Conservation (phyloP, 768 basidiomycete genomes). For the Phylloporus sp. region DNA sequence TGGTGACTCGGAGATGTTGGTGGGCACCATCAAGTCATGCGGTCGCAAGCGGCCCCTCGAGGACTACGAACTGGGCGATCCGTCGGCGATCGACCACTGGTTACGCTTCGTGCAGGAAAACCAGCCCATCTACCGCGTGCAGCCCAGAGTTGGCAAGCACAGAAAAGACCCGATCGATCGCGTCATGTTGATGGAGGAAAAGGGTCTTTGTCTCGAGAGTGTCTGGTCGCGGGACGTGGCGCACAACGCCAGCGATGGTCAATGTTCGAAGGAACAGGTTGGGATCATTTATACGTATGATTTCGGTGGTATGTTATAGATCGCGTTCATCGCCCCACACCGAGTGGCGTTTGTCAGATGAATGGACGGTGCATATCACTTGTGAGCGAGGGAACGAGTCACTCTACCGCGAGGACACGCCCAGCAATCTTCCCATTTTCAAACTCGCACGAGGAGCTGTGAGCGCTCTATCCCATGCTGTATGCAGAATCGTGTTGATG, state of each 20-base stretch:
- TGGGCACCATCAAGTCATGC: constrained; percentile 21
- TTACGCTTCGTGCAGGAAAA: constrained; percentile 9
- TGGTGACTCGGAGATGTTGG: not conserved
- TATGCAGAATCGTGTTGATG: not conserved
- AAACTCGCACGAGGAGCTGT: constrained; percentile 22
- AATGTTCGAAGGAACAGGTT: constrained; percentile 19
- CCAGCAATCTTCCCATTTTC: constrained; percentile 18
- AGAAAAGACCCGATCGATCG: constrained; percentile 7
- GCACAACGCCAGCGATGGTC: constrained; percentile 22
- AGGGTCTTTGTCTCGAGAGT: constrained; percentile 17
- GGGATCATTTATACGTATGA: constrained; percentile 26
- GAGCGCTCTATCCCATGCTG: not conserved
- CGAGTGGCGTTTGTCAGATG: constrained; percentile 8
- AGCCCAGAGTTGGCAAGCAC: constrained; percentile 4
- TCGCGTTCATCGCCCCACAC: not conserved
- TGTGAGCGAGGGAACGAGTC: constrained; percentile 11
- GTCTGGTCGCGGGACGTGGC: constrained; percentile 22
- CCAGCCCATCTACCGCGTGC: constrained; percentile 17
- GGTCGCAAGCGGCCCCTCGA: constrained; percentile 17
- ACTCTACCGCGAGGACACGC: constrained; percentile 9
- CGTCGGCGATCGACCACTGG: constrained; percentile 10
- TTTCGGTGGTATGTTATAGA: constrained; percentile 10
- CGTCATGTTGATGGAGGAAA: constrained; percentile 20
- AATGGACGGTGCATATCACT: constrained; percentile 28
- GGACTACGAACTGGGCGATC: constrained; percentile 12